Percentiles rank a stretch among this genome's conserved stretches.
These are phyloP conservation scores for Metschnikowia peoriensis DNA, from an alignment of 805 yeast species.

Conservation along the genomic window DNA sequence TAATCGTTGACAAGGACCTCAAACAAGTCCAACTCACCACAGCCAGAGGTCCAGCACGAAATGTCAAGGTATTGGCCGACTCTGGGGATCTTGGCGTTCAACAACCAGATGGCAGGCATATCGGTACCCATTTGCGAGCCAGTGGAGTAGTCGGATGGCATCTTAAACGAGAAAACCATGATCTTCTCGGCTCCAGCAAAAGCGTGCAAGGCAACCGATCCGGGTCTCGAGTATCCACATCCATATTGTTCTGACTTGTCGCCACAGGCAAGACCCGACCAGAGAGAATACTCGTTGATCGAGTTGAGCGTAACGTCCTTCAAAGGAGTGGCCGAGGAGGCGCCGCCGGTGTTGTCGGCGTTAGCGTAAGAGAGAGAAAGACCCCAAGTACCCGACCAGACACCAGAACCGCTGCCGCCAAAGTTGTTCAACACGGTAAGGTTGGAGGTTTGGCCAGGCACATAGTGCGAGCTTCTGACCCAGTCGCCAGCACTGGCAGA, in stretches of 20 bases:
- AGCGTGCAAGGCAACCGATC: constrained; percentile 92
- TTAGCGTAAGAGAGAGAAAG: constrained; percentile 86
- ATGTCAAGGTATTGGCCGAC: constrained; percentile 85
- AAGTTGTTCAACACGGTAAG: constrained; percentile 79
- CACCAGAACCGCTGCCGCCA: constrained; percentile 92
- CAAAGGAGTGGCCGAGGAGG: constrained; percentile 66
- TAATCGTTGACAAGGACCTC: constrained; percentile 76
- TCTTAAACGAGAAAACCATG: constrained; percentile 88
- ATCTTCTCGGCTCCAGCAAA: constrained; percentile 82
- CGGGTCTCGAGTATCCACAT: constrained; percentile 86
- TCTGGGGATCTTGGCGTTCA: constrained; percentile 95
- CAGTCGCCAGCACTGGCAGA: constrained; percentile 40
- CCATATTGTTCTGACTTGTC: constrained; percentile 34
- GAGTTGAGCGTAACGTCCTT: constrained; percentile 68
- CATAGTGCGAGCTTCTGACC: constrained; percentile 67
- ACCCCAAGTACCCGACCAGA: constrained; percentile 84
- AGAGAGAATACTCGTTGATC: constrained; percentile 76
- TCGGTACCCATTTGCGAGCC: constrained; percentile 37
- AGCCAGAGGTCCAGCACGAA: constrained; percentile 96
- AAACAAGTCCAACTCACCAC: constrained; percentile 96
- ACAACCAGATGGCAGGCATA: constrained; percentile 98
- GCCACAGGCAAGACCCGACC: constrained; percentile 65
- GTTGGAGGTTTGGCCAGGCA: constrained; percentile 69
- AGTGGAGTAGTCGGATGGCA: constrained; percentile 66
- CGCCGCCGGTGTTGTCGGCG: constrained; percentile 71